phyloP scores from a whole-genome alignment of 2,329 filamentous ascomycete genomes.

The Arthrinium puccinioides region DNA sequence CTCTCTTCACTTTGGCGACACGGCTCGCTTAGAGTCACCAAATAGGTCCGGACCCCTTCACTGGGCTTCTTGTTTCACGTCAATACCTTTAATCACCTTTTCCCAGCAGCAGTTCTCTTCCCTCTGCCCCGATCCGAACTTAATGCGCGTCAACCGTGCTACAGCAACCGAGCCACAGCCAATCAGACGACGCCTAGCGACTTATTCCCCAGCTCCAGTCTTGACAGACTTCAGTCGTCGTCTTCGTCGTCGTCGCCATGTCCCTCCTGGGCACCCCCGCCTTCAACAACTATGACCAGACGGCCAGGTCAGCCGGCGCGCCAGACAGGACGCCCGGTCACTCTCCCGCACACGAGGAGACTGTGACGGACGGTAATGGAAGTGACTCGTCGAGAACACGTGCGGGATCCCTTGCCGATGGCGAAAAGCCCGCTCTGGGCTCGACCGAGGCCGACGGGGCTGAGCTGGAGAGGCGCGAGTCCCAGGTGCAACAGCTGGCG shows the following conservation, averaged over 20 bases:
- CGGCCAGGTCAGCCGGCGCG: constrained; percentile 33
- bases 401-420: constrained; percentile 28
- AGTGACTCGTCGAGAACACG: constrained; percentile 21
- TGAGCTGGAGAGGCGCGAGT: constrained; percentile 43
- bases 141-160: too few species aligned
- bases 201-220: too few species aligned
- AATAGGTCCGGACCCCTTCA: too few species aligned
- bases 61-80: too few species aligned
- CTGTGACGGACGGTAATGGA: constrained; percentile 7
- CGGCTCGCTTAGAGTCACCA: too few species aligned
- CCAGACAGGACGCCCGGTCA: constrained; percentile 16
- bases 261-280: constrained; percentile 32
- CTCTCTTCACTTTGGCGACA: too few species aligned
- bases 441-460: constrained; percentile 27
- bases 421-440: constrained; percentile 20
- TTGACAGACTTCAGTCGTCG: too few species aligned
- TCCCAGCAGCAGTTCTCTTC: too few species aligned
- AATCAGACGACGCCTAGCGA: too few species aligned
- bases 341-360: constrained; percentile 10
- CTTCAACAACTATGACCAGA: constrained; percentile 42
- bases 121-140: too few species aligned
- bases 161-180: too few species aligned
- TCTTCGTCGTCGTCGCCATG: constrained; percentile 25
- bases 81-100: too few species aligned
- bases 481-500: constrained; percentile 47